phyloP scores from a whole-genome alignment of 202 grass and related monocot genomes.

The Thinopyrum obtusiflorum region DNA sequence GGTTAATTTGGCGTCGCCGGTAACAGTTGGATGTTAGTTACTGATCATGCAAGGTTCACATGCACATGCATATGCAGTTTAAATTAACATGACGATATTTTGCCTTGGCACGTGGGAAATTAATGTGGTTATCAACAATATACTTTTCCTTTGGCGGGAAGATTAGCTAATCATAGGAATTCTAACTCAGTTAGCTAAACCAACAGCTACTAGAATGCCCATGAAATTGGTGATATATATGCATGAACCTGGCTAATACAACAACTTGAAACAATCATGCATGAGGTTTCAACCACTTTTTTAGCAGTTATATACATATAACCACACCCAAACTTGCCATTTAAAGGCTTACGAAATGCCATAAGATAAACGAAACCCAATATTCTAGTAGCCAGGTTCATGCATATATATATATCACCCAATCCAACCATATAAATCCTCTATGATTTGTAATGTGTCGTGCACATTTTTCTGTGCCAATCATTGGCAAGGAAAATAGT shows the following conservation, averaged over 20 bases:
- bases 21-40: neutral
- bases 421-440: slow-evolving; percentile 33
- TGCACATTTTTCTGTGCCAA: slow-evolving; percentile 36
- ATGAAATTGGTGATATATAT: too few species aligned
- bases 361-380: neutral
- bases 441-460: neutral
- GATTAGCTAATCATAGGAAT: neutral
- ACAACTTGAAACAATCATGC: neutral
- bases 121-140: neutral
- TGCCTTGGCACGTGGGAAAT: neutral
- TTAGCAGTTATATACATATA: neutral
- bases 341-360: neutral
- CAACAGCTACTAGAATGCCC: too few species aligned
- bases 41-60: neutral
- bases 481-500: slow-evolving; percentile 46
- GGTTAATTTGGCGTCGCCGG: neutral
- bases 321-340: neutral
- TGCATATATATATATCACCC: slow-evolving; percentile 4
- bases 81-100: neutral
- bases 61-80: neutral
- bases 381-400: neutral
- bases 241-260: neutral
- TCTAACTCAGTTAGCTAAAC: too few species aligned
- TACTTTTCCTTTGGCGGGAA: too few species aligned
- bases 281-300: neutral